A percentile compares a stretch with the other conserved stretches of the same genome.
phyloP scores from a whole-genome alignment of 2,329 filamentous ascomycete species.

The Berkeleyomyces basicola region DNA sequence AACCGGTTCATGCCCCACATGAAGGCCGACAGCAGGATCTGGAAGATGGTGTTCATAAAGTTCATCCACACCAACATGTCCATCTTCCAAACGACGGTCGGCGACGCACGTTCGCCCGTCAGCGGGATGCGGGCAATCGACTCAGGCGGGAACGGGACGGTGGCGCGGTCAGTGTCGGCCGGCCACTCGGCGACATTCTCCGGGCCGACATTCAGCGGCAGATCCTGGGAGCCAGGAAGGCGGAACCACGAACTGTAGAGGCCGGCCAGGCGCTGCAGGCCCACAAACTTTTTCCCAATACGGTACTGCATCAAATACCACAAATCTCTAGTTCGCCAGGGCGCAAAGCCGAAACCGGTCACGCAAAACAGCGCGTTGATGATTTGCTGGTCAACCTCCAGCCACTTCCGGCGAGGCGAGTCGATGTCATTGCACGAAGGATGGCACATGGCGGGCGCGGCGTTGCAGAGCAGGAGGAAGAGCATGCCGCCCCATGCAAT shows the following conservation, averaged over 20 bases:
- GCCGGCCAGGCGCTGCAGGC: conserved; percentile 52
- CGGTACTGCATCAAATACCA: conserved; percentile 57
- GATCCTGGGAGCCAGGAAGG: conserved; percentile 44
- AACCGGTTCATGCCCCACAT: conserved; percentile 72
- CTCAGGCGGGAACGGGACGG: conserved; percentile 44
- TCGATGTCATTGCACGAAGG: conserved; percentile 54
- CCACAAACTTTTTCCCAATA: conserved; percentile 32
- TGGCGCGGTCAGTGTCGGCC: conserved; percentile 17
- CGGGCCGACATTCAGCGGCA: conserved; percentile 38
- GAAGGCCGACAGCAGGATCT: conserved; percentile 54
- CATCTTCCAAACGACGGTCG: conserved; percentile 57
- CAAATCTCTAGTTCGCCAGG: conserved; percentile 69
- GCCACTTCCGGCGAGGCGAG: conserved; percentile 65
- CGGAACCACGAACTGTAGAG: conserved; percentile 65
- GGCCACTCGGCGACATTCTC: conserved; percentile 29
- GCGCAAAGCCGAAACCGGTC: conserved; percentile 67
- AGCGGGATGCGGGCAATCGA: conserved; percentile 50
- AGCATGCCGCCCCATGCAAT: conserved; percentile 87
- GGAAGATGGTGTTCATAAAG: conserved; percentile 62
- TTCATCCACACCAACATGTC: conserved; percentile 68
- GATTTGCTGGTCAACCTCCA: conserved; percentile 73
- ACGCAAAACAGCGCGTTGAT: conserved; percentile 59
- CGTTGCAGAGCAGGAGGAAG: conserved; percentile 68
- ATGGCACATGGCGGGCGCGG: conserved; percentile 54
- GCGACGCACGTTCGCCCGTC: conserved; percentile 53